Evolutionary conservation across 495 filamentous ascomycete species (phyloP), one percentile per base, ranked within the genome.

Genomic region (Aspergillus cavernicola): DNA sequence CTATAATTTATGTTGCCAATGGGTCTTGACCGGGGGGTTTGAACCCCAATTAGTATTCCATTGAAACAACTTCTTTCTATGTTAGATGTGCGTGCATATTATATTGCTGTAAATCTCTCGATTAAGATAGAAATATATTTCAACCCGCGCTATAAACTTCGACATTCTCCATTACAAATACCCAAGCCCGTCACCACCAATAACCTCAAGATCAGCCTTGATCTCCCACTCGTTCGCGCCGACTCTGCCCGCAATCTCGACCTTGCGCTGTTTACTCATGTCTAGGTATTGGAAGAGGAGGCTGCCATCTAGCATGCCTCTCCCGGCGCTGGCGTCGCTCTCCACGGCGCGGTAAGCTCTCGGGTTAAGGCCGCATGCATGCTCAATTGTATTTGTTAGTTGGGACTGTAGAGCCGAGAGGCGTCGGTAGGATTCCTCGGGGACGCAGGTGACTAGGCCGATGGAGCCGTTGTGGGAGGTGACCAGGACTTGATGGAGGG

Each of bases 361-460:
- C 0, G 90, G 87, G 63, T 98, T 97, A 37, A 97, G 70, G 0
- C 88, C 91, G 4, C 83, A 86, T 0, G 85, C 66, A 61, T 89
- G 86, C 41, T 89, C 85, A 10, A 97, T 80, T 0, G 84, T 80
- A 52, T 81, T 89, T 7, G 81, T 77, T 4, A 98, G 74, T 59
- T 95, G 89, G 2, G 82, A 86, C 31, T 90, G 83, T 8, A 98
- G 75, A n/a, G 87, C 85, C 9, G 82, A 85, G 15, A 98, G 78
- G 0, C 90, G 84, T 16, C 92, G 88, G 69, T 96, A 96, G 13
- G 83, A 72, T 15, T 88, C 72, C 70, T 97, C 91, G 1, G 85
- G 70, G 10, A 97, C 77, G 4, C 90, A 80, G 0, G 87, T 86
- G 11, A 98, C 75, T 32, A 93, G 78, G 15, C 87, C 81, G 29